Evolutionary conservation across 129 eudicot species (phyloP).

Genomic region (Pittosporum tobira): DNA sequence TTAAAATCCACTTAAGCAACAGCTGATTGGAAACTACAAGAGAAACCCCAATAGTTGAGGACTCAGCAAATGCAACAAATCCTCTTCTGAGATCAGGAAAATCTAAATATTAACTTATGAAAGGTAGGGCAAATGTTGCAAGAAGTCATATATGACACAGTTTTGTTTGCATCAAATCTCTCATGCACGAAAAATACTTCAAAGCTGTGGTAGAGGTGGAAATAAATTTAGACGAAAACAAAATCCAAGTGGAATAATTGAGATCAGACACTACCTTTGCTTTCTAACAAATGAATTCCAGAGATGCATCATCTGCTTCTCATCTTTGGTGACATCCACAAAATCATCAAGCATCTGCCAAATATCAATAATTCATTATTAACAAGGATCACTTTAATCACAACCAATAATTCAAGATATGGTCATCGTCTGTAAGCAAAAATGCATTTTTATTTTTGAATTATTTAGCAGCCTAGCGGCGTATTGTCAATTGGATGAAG

Average conservation of each 20-base stretch:
- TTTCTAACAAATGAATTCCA: slow-evolving; percentile 96
- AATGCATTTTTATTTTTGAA: not conserved
- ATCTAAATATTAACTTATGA: too few species aligned
- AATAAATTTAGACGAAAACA: not conserved
- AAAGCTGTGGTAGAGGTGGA: not conserved
- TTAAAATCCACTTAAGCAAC: too few species aligned
- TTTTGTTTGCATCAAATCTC: too few species aligned
- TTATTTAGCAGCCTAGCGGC: not conserved
- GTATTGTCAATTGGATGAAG: not conserved
- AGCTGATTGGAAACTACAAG: too few species aligned
- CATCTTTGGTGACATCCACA: slow-evolving; percentile 76
- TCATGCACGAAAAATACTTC: too few species aligned
- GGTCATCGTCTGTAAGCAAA: not conserved
- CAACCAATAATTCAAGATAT: too few species aligned
- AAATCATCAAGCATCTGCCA: slow-evolving; percentile 97
- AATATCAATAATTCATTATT: slow-evolving; percentile 2
- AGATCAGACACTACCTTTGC: slow-evolving; percentile 43
- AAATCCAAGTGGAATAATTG: not conserved
- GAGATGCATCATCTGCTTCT: slow-evolving; percentile 88
- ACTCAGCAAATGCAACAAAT: too few species aligned
- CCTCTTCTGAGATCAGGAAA: too few species aligned
- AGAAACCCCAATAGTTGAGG: too few species aligned
- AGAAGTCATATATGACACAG: too few species aligned
- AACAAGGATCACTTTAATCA: not conserved
- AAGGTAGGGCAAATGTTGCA: too few species aligned